phyloP scores from a whole-genome alignment of 345 rosid genomes.

The Ricinus communis region DNA sequence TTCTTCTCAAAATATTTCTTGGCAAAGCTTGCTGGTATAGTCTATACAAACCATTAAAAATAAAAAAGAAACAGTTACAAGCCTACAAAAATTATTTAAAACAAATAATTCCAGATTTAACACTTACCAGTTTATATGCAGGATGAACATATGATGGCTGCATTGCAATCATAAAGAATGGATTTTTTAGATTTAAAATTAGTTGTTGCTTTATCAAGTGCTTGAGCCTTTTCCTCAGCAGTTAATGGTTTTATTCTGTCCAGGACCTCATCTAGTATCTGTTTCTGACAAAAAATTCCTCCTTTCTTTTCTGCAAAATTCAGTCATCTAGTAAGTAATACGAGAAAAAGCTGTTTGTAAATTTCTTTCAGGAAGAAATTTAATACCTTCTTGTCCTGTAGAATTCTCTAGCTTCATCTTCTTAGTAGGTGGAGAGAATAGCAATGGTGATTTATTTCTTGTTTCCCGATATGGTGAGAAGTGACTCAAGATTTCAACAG shows the following conservation, averaged over 20 bases:
- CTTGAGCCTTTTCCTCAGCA: neutral
- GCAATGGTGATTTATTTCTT: no score
- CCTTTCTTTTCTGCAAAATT: slow-evolving; percentile 1
- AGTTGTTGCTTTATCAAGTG: neutral
- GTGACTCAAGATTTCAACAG: no score
- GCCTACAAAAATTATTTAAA: no score
- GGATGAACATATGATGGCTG: slow-evolving; percentile 16
- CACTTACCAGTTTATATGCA: neutral
- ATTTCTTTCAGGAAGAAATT: no score
- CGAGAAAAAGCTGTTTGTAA: no score
- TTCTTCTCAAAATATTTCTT: slow-evolving; percentile 1
- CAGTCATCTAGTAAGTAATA: neutral
- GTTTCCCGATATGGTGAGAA: no score
- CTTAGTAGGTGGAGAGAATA: no score
- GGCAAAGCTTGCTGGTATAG: slow-evolving; percentile 17
- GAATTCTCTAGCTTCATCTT: no score
- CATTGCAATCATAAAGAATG: slow-evolving; percentile 26
- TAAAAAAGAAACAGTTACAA: neutral
- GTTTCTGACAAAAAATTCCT: no score
- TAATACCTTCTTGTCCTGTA: neutral
- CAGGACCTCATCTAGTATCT: neutral
- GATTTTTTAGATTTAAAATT: slow-evolving; percentile 27
- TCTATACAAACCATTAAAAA: slow-evolving; percentile 4
- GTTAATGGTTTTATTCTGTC: neutral
- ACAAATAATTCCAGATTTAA: neutral